These are phyloP conservation scores for Leccinum subgranulosum DNA, from an alignment of 768 basidiomycete species.

Conservation along the genomic window DNA sequence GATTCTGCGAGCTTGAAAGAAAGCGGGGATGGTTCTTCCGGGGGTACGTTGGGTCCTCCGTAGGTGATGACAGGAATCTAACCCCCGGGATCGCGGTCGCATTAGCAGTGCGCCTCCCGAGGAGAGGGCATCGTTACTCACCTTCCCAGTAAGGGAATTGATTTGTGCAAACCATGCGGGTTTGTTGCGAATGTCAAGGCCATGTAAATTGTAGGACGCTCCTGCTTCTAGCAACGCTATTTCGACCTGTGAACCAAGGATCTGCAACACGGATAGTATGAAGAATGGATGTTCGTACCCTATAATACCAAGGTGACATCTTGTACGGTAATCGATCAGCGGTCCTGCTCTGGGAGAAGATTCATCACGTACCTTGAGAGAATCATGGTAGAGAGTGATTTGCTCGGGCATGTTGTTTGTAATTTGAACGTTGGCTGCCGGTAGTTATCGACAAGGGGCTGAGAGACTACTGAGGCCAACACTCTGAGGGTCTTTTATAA, in stretches of 20 bases:
- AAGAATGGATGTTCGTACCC: conserved; percentile 33
- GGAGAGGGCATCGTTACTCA: conserved; percentile 16
- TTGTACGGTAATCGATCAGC: conserved; percentile 14
- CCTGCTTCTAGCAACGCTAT: conserved; percentile 57
- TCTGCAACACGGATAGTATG: too few relatives aligned
- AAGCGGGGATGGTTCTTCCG: neutral
- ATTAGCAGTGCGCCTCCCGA: too few relatives aligned
- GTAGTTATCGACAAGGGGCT: neutral
- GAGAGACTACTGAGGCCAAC: neutral
- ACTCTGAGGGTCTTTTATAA: neutral
- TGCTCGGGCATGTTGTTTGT: conserved; percentile 20
- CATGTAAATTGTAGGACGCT: conserved; percentile 44
- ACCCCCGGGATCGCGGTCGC: too few relatives aligned
- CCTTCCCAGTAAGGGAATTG: conserved; percentile 60
- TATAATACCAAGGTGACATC: conserved; percentile 55
- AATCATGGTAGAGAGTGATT: conserved; percentile 38
- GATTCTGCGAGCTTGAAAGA: neutral
- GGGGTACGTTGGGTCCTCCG: neutral
- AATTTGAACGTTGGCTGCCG: neutral
- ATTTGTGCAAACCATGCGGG: conserved; percentile 65
- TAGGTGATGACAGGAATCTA: neutral
- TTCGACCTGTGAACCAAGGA: conserved; percentile 38
- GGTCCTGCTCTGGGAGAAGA: neutral
- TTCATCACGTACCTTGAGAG: conserved; percentile 35
- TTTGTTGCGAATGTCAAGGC: conserved; percentile 60